Evolutionary conservation across 352 stramenopile genomes (phyloP).

Genomic region (Pythium insidiosum): DNA sequence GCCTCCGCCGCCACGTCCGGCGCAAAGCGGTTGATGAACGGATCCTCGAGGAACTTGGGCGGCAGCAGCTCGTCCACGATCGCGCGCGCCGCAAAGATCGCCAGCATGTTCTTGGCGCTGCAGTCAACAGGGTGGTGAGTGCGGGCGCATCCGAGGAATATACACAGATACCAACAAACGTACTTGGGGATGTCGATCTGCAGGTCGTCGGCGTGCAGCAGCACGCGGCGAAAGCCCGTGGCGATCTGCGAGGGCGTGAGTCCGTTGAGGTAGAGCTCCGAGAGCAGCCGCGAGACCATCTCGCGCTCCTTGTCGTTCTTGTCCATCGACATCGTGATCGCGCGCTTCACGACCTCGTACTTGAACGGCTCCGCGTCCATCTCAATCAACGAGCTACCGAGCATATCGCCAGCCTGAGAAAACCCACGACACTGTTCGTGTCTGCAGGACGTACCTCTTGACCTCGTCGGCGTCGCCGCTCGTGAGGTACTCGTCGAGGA

Average conservation of each 20-base stretch:
- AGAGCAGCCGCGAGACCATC: conserved; percentile 89
- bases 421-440: background rate
- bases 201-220: conserved; percentile 95
- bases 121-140: background rate
- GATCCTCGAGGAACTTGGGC: conserved; percentile 95
- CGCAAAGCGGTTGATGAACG: conserved; percentile 91
- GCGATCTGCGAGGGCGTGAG: conserved; percentile 69
- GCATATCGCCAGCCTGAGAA: background rate
- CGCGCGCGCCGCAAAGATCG: conserved; percentile 95
- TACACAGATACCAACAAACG: too few relatives aligned
- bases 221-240: conserved; percentile 94
- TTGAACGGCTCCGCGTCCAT: conserved; percentile 70
- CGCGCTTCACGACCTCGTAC: conserved; percentile 93
- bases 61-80: conserved; percentile 98
- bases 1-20: conserved; percentile 94
- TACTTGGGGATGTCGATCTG: conserved; percentile 92
- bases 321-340: conserved; percentile 94
- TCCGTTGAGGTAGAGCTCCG: conserved; percentile 88
- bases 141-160: too few relatives aligned
- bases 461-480: conserved; percentile 89
- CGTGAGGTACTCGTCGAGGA: conserved; percentile 85
- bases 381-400: conserved; percentile 52
- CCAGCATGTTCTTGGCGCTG: conserved; percentile 86
- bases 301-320: conserved; percentile 90
- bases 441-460: conserved; percentile 25